A percentile compares a stretch with the other conserved stretches of the same genome.
Conservation (phyloP, 768 basidiomycete genomes). For the Lactarius sanguifluus region DNA sequence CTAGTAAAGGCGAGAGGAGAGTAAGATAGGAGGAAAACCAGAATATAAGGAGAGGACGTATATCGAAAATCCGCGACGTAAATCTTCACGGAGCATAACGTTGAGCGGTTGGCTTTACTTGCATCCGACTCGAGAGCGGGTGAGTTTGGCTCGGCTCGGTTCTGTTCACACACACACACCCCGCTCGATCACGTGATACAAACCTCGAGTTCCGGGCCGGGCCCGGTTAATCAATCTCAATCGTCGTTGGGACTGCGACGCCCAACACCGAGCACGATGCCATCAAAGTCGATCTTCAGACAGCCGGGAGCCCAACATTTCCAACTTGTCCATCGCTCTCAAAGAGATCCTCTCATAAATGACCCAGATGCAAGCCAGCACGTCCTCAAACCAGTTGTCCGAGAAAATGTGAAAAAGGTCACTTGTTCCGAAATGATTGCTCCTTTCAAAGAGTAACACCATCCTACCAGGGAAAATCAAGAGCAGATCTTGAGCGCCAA, state of each 20-base stretch:
- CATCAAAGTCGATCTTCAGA: conserved; percentile 84
- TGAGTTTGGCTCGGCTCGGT: not conserved
- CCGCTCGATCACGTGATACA: conserved; percentile 11
- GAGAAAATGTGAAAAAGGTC: conserved; percentile 71
- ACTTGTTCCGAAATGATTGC: conserved; percentile 5
- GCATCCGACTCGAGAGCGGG: not conserved
- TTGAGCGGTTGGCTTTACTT: not conserved
- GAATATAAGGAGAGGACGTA: conserved; percentile 54
- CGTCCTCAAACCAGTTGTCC: conserved; percentile 82
- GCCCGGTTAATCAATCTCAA: not conserved
- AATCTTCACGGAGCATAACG: conserved; percentile 73
- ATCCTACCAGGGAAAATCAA: conserved; percentile 64
- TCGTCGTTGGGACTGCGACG: no score
- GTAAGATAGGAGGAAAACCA: conserved; percentile 40
- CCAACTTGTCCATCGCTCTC: conserved; percentile 95
- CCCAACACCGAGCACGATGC: conserved; percentile 45
- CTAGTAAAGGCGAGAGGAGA: conserved; percentile 66
- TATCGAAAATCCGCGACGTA: conserved; percentile 84
- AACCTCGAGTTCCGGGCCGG: not conserved
- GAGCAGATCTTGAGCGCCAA: conserved; percentile 71
- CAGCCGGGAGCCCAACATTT: conserved; percentile 90
- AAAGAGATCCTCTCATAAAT: conserved; percentile 92
- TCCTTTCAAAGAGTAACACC: conserved; percentile 16
- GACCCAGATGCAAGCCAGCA: conserved; percentile 86
- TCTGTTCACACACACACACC: not conserved